Base-by-base conservation (phyloP, 306 rosid genomes). In the Dryas alaskensis region DNA sequence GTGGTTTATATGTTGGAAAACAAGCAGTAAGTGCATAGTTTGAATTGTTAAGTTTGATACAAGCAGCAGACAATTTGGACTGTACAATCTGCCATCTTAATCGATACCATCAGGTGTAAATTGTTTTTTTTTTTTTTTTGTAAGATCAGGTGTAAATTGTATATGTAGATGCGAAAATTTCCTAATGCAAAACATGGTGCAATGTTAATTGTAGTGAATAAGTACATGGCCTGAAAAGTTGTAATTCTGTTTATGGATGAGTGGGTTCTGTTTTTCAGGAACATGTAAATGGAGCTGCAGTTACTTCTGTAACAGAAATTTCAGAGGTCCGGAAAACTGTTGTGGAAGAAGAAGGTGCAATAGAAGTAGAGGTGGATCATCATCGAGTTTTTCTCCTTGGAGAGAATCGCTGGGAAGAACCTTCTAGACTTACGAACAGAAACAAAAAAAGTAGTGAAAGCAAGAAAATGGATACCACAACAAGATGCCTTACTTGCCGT, bases 401-500 rank as follows among this genome's bases (percentile, higher is more conserved):
- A 73, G 97, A 92, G 82, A 94, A 92, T 73, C 84, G 99, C 53
- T 92, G 97, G 97, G 99, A 94, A 87, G 96, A 94, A 44, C 88
- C 99, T 72, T 86, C 97, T 31, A 92, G 94, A 80, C 91, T 93
- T 78, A 54, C 37, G 37, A 31, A 2, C 10, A 55, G 82, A 5
- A 62, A 64, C 11, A 51, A 78, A 53, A 83, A 80, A 67, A 80
- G 45, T 65, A 79, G 74, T 51, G 81, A 65, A 67, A 62, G 73
- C 71, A 89, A 85, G 75, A 68, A 79, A 16, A 85, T 73, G 50
- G 81, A 25, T 76, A 43, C 46, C 76, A 46, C 84, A 22, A 81
- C 74, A 72, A 85, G 79, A 76, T 94, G 97, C 86, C 84, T 81
- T 55, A 85, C 89, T 63, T 94, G 99, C 76, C 87, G 90, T 40